Base-by-base conservation (phyloP, 371 early-diverging fungal species). In the Apophysomyces variabilis region DNA sequence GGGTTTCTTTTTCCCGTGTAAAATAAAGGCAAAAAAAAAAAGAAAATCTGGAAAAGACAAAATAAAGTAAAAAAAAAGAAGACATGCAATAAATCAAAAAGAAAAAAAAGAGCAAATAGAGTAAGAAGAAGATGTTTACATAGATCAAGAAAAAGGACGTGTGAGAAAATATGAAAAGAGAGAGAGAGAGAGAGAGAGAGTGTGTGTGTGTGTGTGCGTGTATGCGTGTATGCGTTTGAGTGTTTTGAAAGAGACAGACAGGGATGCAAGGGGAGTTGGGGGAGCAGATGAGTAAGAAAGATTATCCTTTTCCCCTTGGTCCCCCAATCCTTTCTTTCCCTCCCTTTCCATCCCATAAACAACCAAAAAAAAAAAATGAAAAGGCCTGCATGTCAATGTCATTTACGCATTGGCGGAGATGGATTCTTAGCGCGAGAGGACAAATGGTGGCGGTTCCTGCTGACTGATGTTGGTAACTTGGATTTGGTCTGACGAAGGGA, bases 401-500 rank as follows among this genome's bases (percentile, higher is more conserved):
- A 50, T 21, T 50, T 18, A 9, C 21, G 21, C 54, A 18, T 16
- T 21, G 54, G 54, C 54, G 54, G 54, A 50, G 54, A 50, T 50
- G 54, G 21, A 50, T 18, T 8, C 21, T 16, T 21, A 21, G 21
- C 21, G 35, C 54, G 54, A 50, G 54, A 50, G 54, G 54, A 50
- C 54, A 35, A 50, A 50, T 50, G 21, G 54, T 21, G n/a, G 9
- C 21, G 54, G 1, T 8, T 26, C 54, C 54, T 50, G 54, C 54
- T 18, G 8, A 11, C 54, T 21, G 54, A 50, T 50, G 32, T 21
- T 9, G 54, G 54, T 26, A 50, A 50, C 54, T 4, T 21, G 54
- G 16, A 16, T 26, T 50, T 26, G 21, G 62, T 61, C 50, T 61
- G 50, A 61, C 62, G 62, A 57, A 47, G 50, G n/a, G 62, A 57